These are phyloP conservation scores for Puccinia hordei DNA, from an alignment of 1,284 basidiomycete species.

Conservation along the genomic window DNA sequence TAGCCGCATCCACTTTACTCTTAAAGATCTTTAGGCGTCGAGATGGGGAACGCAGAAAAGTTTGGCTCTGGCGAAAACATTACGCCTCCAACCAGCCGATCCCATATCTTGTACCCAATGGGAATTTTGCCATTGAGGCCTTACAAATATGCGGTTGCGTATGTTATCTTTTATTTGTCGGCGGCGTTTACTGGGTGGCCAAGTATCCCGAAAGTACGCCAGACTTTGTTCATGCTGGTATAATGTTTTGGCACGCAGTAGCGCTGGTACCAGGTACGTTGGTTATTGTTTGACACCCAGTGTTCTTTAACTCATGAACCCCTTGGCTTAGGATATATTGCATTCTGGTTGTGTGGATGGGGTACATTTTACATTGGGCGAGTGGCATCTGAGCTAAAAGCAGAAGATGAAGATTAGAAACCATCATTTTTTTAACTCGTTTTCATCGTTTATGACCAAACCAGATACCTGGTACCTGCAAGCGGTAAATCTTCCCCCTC, in stretches of 20 bases:
- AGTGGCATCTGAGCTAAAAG: neutral
- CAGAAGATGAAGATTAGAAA: neutral
- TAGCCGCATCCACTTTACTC: neutral
- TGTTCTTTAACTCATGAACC: too few relatives aligned
- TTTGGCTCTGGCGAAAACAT: constrained; percentile 15
- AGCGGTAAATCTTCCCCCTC: neutral
- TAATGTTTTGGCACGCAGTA: neutral
- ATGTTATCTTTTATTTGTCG: neutral
- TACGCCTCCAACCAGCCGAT: neutral
- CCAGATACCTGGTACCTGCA: neutral
- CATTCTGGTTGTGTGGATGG: constrained; percentile 4
- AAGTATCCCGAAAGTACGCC: neutral
- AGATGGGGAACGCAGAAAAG: constrained; percentile 7
- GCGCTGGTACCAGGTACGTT: constrained; percentile 13
- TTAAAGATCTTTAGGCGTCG: neutral
- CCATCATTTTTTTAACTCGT: neutral
- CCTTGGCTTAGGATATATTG: neutral
- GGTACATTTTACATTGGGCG: neutral
- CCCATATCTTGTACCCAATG: constrained; percentile 5
- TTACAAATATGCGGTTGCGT: constrained; percentile 2
- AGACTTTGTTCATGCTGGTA: neutral
- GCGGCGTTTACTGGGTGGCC: neutral
- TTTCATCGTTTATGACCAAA: too few relatives aligned
- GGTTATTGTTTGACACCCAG: too few relatives aligned
- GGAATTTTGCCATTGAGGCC: constrained; percentile 1